Conservation (phyloP, 2,329 filamentous ascomycete species). For the Ceratocystis variospora region DNA sequence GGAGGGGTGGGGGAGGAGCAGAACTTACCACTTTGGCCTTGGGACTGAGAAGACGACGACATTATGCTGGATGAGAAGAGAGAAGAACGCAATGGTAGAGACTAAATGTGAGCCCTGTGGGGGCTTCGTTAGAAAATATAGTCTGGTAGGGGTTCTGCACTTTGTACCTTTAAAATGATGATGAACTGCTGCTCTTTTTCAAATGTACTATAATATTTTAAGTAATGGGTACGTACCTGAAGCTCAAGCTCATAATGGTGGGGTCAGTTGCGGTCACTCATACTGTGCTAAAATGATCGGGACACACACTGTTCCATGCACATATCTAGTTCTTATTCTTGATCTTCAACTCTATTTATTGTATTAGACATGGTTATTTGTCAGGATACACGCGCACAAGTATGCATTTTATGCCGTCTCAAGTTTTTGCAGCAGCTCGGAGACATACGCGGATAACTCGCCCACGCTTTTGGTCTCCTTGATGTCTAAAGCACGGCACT, state of each 20-base stretch:
- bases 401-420: not conserved
- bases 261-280: not conserved
- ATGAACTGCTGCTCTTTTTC: constrained; percentile 4
- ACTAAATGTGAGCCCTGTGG: not conserved
- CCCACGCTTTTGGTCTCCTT: constrained; percentile 44
- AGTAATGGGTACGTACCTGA: not conserved
- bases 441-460: constrained; percentile 35
- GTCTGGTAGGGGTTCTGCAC: not conserved
- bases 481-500: constrained; percentile 55
- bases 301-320: constrained; percentile 2
- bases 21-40: constrained; percentile 13
- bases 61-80: not conserved
- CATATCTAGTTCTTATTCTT: not conserved
- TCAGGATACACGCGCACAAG: not conserved
- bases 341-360: not conserved
- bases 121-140: not conserved
- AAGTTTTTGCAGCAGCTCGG: constrained; percentile 29
- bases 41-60: constrained; percentile 12
- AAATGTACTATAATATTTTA: not conserved
- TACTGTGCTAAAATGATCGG: not conserved
- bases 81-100: not conserved
- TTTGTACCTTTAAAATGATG: not conserved
- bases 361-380: not conserved
- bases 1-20: too few species aligned
- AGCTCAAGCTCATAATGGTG: not conserved